Evolutionary conservation across 2,329 filamentous ascomycete species (phyloP), one percentile per base, ranked within the genome.

Genomic region (Neofusicoccum sp.): DNA sequence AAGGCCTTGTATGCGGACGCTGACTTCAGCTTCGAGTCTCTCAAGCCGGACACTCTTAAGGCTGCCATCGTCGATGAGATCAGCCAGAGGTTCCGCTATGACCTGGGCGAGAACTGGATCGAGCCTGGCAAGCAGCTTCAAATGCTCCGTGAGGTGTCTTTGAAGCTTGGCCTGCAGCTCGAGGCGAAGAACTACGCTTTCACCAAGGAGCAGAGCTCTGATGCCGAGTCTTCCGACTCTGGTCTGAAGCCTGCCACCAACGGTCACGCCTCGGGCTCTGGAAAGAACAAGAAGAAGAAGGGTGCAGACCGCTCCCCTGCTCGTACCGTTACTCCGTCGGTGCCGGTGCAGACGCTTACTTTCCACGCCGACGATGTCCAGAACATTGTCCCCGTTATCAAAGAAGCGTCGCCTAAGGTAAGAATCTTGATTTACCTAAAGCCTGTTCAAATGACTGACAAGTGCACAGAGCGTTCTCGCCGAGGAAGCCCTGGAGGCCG

Each of bases 401-500:
- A 98, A 83, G 93, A 99, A 75, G 95, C 95, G 3, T 89, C 91
- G 65, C 95, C 94, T 43, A 90, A 92, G 60, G 60, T 48, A 41
- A 31, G 56, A 48, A 33, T 3, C 9, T 37, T 41, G 14, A 7
- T 59, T 3, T 3, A 12, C 22, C 16, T 7, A 4, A 6, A 4
- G 37, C 56, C 6, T 54, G 6, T 16, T 6, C 34, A 5, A 8
- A 5, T 4, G 31, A 12, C 49, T 62, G 41, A 62, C 31, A 14
- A 4, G 47, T 31, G 12, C 31, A 31, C 34, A 62, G 78, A 97
- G 93, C 75, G 83, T 92, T 31, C 85, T 99, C 65, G 94, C 95
- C 0, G 95, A 99, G 76, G 95, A 99, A 79, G 94, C 95, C 12
- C 83, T 99, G 47, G 95, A 99, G 77, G 95, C 94, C 63, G 95